These are phyloP conservation scores for Vitis amurensis DNA, from an alignment of 164 flowering plant genomes.

Conservation along the genomic window DNA sequence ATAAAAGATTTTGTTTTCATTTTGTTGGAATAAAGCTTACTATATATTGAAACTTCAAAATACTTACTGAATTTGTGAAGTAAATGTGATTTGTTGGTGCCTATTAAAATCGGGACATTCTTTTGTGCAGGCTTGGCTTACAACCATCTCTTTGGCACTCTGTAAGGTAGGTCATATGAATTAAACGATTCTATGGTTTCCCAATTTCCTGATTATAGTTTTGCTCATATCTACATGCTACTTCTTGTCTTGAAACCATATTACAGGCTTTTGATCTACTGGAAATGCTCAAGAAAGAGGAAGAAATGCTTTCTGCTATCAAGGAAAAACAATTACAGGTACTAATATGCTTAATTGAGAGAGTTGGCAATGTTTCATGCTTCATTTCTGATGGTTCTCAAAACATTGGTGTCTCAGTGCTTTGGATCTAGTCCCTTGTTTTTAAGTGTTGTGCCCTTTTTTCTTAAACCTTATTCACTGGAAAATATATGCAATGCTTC, in stretches of 20 bases:
- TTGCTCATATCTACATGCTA: background rate
- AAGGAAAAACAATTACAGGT: conserved; percentile 81
- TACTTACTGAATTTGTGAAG: background rate
- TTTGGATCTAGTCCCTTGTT: too few species aligned
- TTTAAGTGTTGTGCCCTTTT: too few species aligned
- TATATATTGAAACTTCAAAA: too few species aligned
- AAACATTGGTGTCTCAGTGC: background rate
- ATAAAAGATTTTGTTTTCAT: too few species aligned
- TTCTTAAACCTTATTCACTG: too few species aligned
- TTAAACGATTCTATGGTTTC: background rate
- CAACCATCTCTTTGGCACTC: conserved; percentile 76
- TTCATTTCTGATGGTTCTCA: background rate
- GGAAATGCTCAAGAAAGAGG: conserved; percentile 96
- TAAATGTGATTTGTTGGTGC: too few species aligned
- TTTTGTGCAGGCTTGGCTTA: conserved; percentile 84
- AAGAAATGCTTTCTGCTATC: conserved; percentile 81
- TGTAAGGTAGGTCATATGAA: conserved; percentile 71
- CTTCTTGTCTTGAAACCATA: conserved; percentile 1
- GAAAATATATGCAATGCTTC: too few species aligned
- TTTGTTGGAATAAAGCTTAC: too few species aligned
- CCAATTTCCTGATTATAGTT: background rate
- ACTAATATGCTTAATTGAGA: conserved; percentile 9
- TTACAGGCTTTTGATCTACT: conserved; percentile 82
- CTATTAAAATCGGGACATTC: background rate
- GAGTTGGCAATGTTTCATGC: background rate